Conservation (phyloP, 495 filamentous ascomycete species). For the Penicillium manginii region DNA sequence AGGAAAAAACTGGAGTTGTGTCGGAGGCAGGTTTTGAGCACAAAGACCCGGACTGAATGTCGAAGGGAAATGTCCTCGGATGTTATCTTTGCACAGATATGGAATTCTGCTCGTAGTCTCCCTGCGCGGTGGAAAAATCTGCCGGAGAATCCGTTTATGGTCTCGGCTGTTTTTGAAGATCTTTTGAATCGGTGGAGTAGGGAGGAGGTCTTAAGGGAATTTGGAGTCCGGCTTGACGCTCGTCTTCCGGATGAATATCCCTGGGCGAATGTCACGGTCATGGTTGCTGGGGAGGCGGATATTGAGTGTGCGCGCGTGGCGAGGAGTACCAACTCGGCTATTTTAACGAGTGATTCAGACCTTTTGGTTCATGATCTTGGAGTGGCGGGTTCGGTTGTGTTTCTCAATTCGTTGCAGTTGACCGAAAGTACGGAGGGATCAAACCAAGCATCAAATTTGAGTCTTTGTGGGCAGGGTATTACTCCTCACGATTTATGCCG, state of each 20-base stretch:
- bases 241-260: slow-evolving; percentile 25
- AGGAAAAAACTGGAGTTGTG: slow-evolving; percentile 45
- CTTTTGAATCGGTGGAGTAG: slow-evolving; percentile 46
- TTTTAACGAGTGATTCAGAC: slow-evolving; percentile 76
- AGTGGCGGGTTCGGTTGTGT: slow-evolving; percentile 55
- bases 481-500: slow-evolving; percentile 38
- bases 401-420: slow-evolving; percentile 55
- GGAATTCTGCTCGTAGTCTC: slow-evolving; percentile 27
- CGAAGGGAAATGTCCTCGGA: not conserved
- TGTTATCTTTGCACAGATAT: slow-evolving; percentile 14
- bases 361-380: slow-evolving; percentile 72
- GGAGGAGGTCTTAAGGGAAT: slow-evolving; percentile 22
- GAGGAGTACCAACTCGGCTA: slow-evolving; percentile 49
- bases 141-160: slow-evolving; percentile 66
- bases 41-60: not conserved
- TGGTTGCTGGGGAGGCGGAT: slow-evolving; percentile 76
- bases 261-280: slow-evolving; percentile 54
- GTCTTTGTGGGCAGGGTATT: slow-evolving; percentile 44
- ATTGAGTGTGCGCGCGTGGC: slow-evolving; percentile 62
- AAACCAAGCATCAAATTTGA: not conserved
- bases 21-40: slow-evolving; percentile 17
- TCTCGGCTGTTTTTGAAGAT: slow-evolving; percentile 69
- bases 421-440: not conserved
- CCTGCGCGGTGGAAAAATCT: slow-evolving; percentile 35
- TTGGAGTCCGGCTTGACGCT: slow-evolving; percentile 8